Conservation (phyloP, 768 basidiomycete genomes). For the Rubroboletus pulcherrimus region DNA sequence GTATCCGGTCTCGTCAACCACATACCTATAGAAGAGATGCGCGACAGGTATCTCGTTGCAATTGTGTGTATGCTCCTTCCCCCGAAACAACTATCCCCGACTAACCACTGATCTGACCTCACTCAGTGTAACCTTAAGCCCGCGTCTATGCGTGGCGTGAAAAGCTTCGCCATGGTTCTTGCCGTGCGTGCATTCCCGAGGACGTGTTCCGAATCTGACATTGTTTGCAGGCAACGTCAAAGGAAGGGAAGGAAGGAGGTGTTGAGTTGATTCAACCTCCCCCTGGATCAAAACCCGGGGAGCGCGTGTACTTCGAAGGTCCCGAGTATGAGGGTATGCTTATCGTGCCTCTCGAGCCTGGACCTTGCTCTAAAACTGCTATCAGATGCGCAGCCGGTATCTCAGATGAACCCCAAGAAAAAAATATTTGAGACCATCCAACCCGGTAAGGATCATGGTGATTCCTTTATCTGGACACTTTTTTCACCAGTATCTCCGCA, state of each 20-base stretch:
- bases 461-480: slow-evolving; percentile 1
- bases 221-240: slow-evolving; percentile 70
- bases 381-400: slow-evolving; percentile 59
- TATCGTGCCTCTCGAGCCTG: background rate
- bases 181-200: slow-evolving; percentile 49
- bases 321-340: slow-evolving; percentile 73
- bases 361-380: background rate
- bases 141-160: slow-evolving; percentile 94
- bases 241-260: slow-evolving; percentile 84
- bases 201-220: background rate
- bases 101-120: background rate
- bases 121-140: slow-evolving; percentile 89
- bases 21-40: slow-evolving; percentile 93
- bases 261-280: slow-evolving; percentile 93
- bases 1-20: slow-evolving; percentile 97
- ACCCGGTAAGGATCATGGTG: slow-evolving; percentile 50
- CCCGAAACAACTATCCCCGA: background rate
- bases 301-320: slow-evolving; percentile 94
- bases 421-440: slow-evolving; percentile 98
- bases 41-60: slow-evolving; percentile 74
- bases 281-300: slow-evolving; percentile 80
- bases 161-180: slow-evolving; percentile 97
- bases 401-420: slow-evolving; percentile 96
- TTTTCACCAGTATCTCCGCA: background rate
- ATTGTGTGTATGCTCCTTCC: slow-evolving; percentile 45